Conservation (phyloP, 176 grass and related monocot genomes). For the Carex pumila region DNA sequence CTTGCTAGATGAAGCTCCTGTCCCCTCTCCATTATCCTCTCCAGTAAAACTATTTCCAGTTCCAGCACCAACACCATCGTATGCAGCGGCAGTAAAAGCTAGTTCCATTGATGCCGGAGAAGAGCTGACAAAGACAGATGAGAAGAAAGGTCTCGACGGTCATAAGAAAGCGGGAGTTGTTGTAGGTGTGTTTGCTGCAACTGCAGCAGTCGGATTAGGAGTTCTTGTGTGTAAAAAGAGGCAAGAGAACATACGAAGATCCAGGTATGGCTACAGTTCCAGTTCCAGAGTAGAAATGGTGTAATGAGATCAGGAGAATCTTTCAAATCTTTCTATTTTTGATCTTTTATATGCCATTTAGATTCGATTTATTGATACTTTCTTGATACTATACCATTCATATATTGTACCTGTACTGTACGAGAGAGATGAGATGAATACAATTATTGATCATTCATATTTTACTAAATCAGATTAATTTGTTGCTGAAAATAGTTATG, state of each 20-base stretch:
- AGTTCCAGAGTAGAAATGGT: slow-evolving; percentile 60
- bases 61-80: slow-evolving; percentile 30
- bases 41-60: not conserved
- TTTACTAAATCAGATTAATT: not conserved
- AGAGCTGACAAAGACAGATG: not conserved
- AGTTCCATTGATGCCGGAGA: not conserved
- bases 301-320: not conserved
- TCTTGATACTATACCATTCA: not conserved
- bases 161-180: slow-evolving; percentile 57
- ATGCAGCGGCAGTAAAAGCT: slow-evolving; percentile 6
- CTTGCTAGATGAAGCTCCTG: not conserved
- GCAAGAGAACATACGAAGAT: slow-evolving; percentile 60
- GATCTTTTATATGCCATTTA: not conserved
- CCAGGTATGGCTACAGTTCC: slow-evolving; percentile 68
- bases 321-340: not conserved
- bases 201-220: slow-evolving; percentile 37
- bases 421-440: not conserved
- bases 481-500: not conserved
- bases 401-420: not conserved
- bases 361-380: slow-evolving; percentile 1
- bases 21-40: not conserved
- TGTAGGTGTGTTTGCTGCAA: slow-evolving; percentile 37
- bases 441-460: not conserved
- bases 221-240: slow-evolving; percentile 54
- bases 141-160: slow-evolving; percentile 26